A percentile compares a stretch with the other conserved stretches of the same genome.
Conservation (phyloP, 805 yeast genomes). For the Isabelozyma pseudorhagii region DNA sequence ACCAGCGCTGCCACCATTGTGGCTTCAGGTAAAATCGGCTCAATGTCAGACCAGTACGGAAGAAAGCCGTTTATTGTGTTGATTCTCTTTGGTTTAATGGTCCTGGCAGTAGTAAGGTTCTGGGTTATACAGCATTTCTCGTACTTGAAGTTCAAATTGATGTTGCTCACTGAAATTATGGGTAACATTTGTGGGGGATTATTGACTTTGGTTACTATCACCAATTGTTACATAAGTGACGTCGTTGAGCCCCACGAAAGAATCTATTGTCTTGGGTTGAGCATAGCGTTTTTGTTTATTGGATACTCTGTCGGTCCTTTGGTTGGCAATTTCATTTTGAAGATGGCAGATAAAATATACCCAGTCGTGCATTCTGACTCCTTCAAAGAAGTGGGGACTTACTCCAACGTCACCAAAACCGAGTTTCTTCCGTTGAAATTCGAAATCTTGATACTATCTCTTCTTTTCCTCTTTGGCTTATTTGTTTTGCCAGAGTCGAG, state of each 20-base stretch:
- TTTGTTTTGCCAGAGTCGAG: constrained; percentile 62
- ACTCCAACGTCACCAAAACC: constrained; percentile 10
- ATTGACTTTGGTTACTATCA: constrained; percentile 51
- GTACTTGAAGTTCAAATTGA: constrained; percentile 28
- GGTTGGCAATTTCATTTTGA: constrained; percentile 40
- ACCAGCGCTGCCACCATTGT: constrained; percentile 46
- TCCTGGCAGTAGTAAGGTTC: constrained; percentile 21
- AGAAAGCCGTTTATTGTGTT: constrained; percentile 24
- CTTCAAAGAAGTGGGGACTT: neutral
- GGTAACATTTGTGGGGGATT: constrained; percentile 63
- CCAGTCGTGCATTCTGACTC: neutral
- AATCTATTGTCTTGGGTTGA: constrained; percentile 54
- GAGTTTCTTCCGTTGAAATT: constrained; percentile 33
- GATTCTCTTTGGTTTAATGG: constrained; percentile 12
- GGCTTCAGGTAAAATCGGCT: constrained; percentile 51
- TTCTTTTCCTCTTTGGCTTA: constrained; percentile 21
- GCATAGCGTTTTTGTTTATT: constrained; percentile 55
- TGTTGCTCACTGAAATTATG: constrained; percentile 44
- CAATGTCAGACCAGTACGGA: constrained; percentile 38
- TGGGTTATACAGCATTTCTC: constrained; percentile 21
- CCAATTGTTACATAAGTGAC: constrained; percentile 73
- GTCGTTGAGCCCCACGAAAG: constrained; percentile 62
- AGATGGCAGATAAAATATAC: neutral
- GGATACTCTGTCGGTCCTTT: constrained; percentile 69
- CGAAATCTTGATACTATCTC: constrained; percentile 29